A percentile compares a stretch with the other conserved stretches of the same genome.
These are phyloP conservation scores for Curvularia lunata DNA, from an alignment of 2,329 filamentous ascomycete genomes.

Conservation along the genomic window DNA sequence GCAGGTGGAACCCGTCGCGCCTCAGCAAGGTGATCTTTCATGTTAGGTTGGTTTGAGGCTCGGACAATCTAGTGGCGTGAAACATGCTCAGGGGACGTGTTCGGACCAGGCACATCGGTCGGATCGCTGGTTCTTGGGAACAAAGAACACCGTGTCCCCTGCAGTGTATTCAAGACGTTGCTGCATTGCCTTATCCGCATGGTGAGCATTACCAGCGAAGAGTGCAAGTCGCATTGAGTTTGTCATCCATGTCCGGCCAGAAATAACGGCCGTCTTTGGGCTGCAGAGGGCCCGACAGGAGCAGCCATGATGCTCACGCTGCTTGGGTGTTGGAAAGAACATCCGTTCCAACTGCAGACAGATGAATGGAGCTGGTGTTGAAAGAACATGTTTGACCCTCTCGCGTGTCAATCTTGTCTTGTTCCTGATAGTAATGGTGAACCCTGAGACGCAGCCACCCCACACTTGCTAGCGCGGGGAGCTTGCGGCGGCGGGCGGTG, in stretches of 20 bases:
- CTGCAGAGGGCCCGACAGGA: not conserved
- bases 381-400: not conserved
- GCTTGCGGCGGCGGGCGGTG: slow-evolving; percentile 21
- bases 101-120: not conserved
- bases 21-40: slow-evolving; percentile 29
- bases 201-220: not conserved
- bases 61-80: slow-evolving; percentile 34
- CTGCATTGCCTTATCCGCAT: not conserved
- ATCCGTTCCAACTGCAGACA: not conserved
- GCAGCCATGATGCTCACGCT: not conserved
- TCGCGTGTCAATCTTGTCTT: slow-evolving; percentile 9
- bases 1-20: slow-evolving; percentile 37
- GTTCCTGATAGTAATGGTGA: slow-evolving; percentile 11
- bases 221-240: not conserved
- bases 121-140: not conserved
- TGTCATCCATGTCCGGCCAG: not conserved
- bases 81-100: slow-evolving; percentile 41
- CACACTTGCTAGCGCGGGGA: slow-evolving; percentile 21
- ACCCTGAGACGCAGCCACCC: slow-evolving; percentile 12
- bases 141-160: slow-evolving; percentile 16
- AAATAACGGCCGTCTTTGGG: not conserved
- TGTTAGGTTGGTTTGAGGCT: slow-evolving; percentile 1
- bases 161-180: not conserved
- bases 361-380: not conserved
- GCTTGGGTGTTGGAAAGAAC: too few relatives aligned